These are phyloP conservation scores for Hemisphaericaspora subhashii DNA, from an alignment of 1,139 yeast species.

Conservation along the genomic window DNA sequence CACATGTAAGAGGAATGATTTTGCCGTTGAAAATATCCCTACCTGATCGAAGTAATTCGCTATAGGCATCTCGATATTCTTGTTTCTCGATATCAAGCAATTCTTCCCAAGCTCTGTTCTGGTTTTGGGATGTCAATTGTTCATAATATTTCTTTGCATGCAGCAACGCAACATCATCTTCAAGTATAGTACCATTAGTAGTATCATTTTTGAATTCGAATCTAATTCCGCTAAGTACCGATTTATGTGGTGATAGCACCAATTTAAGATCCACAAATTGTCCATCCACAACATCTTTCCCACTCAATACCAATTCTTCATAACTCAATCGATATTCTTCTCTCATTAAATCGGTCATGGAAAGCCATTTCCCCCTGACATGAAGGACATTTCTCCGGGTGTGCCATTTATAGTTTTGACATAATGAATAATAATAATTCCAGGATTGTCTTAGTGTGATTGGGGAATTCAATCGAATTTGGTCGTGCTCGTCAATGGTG, in stretches of 20 bases:
- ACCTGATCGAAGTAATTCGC: not conserved
- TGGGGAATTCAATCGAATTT: not conserved
- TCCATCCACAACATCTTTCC: not conserved
- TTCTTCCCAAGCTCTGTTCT: not conserved
- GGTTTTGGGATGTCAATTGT: not conserved
- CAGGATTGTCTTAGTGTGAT: not conserved
- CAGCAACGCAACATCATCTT: not conserved
- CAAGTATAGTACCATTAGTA: not conserved
- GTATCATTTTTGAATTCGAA: not conserved
- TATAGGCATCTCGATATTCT: not conserved
- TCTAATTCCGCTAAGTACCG: not conserved
- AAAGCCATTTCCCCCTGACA: not conserved
- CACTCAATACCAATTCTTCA: not conserved
- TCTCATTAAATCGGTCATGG: not conserved
- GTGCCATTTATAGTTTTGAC: not conserved
- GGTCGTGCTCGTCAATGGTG: not conserved
- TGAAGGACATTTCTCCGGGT: too few relatives aligned
- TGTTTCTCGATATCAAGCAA: not conserved
- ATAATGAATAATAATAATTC: not conserved
- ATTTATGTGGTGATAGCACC: not conserved
- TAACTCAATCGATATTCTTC: not conserved
- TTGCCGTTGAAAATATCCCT: not conserved
- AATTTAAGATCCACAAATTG: conserved; percentile 1
- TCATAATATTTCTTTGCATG: not conserved
- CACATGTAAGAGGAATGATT: not conserved